phyloP scores from a whole-genome alignment of 2,329 filamentous ascomycete species.

The Corniculantispora saksenae region DNA sequence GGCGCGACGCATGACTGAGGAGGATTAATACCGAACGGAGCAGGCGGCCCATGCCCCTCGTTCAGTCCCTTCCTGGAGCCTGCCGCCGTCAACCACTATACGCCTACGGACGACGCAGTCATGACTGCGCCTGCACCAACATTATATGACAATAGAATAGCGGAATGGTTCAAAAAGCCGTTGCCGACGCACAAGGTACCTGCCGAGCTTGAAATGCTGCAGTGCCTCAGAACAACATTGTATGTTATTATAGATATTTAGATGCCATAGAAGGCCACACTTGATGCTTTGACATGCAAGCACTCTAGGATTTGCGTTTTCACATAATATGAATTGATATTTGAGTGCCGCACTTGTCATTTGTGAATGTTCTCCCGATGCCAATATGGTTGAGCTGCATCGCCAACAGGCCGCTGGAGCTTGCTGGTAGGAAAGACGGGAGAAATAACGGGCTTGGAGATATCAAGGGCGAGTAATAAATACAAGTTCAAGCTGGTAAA shows the following conservation, averaged over 20 bases:
- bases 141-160: not conserved
- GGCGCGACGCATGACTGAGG: not conserved
- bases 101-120: not conserved
- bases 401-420: too few relatives aligned
- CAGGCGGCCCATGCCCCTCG: not conserved
- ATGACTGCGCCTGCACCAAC: not conserved
- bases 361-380: too few relatives aligned
- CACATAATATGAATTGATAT: not conserved
- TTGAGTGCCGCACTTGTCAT: too few relatives aligned
- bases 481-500: too few relatives aligned
- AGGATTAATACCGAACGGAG: not conserved
- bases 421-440: too few relatives aligned
- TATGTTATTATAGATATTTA: not conserved
- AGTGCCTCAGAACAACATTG: not conserved
- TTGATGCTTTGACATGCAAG: not conserved
- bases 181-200: not conserved
- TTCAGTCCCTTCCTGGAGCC: not conserved
- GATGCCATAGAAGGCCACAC: not conserved
- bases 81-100: not conserved
- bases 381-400: too few relatives aligned
- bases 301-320: not conserved
- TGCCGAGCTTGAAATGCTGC: not conserved
- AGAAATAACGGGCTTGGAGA: too few relatives aligned
- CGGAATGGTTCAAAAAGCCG: not conserved
- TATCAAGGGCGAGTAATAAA: too few relatives aligned